Percentiles rank a stretch among this genome's conserved stretches.
These are phyloP conservation scores for Liquidambar formosana DNA, from an alignment of 164 flowering plant species.

Conservation along the genomic window DNA sequence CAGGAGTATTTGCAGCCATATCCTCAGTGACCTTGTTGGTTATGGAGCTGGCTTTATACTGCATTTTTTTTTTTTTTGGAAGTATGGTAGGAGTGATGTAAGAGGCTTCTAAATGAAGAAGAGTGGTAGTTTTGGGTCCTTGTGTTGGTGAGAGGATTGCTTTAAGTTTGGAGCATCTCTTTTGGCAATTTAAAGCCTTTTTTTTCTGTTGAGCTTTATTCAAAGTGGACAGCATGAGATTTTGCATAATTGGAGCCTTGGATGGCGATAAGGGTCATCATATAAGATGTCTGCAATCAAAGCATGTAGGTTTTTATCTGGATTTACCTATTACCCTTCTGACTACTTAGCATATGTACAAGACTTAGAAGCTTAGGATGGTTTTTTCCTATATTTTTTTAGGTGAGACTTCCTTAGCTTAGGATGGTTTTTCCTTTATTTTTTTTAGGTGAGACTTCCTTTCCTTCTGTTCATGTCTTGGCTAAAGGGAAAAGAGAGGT, in stretches of 20 bases:
- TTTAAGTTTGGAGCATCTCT: constrained; percentile 17
- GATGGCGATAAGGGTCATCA: constrained; percentile 4
- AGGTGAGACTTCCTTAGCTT: background rate
- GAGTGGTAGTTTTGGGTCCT: constrained; percentile 10
- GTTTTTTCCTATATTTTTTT: background rate
- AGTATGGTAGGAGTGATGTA: background rate
- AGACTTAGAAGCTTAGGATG: too few relatives aligned
- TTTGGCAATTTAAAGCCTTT: constrained; percentile 6
- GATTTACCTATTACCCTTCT: constrained; percentile 8
- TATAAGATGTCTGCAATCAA: constrained; percentile 17
- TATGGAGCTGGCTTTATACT: constrained; percentile 16
- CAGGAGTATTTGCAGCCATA: constrained; percentile 38
- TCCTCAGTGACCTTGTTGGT: constrained; percentile 11
- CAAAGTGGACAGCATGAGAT: constrained; percentile 24
- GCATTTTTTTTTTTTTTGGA: constrained; percentile 3
- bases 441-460: background rate
- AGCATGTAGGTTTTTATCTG: constrained; percentile 8
- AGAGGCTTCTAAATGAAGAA: constrained; percentile 23
- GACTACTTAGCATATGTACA: background rate
- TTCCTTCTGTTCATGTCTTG: background rate
- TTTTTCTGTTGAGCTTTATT: constrained; percentile 6
- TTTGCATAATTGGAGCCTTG: constrained; percentile 26
- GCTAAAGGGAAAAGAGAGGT: background rate
- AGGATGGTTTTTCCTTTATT: too few relatives aligned
- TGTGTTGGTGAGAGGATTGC: constrained; percentile 18